Conservation (phyloP, 2,329 filamentous ascomycete species). For the Sporothrix phasma region DNA sequence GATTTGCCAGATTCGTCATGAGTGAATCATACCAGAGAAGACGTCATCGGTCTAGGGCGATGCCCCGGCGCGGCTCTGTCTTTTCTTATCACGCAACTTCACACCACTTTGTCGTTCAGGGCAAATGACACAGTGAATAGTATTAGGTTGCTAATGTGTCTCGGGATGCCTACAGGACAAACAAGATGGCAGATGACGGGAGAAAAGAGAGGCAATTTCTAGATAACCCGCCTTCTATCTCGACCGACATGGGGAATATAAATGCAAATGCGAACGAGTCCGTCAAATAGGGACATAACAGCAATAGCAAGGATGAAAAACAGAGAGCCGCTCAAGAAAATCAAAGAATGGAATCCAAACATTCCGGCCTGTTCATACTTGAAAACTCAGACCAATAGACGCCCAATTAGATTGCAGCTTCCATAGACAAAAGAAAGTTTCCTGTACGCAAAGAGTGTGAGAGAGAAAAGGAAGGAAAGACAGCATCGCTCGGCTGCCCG, state of each 20-base stretch:
- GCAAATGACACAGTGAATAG: neutral
- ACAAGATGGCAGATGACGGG: too few relatives aligned
- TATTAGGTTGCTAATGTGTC: too few relatives aligned
- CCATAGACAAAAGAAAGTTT: neutral
- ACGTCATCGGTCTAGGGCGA: neutral
- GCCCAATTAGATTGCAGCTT: conserved; percentile 1
- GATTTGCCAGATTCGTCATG: too few relatives aligned
- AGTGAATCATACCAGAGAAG: neutral
- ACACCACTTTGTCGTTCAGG: neutral
- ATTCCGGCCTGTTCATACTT: neutral
- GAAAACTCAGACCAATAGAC: neutral
- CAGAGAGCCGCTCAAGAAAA: neutral
- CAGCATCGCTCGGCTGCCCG: too few relatives aligned
- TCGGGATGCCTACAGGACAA: neutral
- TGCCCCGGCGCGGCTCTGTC: too few relatives aligned
- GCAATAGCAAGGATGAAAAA: neutral
- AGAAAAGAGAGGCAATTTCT: too few relatives aligned
- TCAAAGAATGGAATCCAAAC: neutral
- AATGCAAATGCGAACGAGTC: neutral
- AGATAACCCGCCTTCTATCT: neutral
- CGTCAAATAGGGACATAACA: neutral
- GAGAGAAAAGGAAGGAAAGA: neutral
- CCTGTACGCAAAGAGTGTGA: neutral
- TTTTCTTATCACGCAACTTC: too few relatives aligned
- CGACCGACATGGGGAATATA: neutral